Percentiles rank a stretch among this genome's conserved stretches.
These are phyloP conservation scores for Botrytis squamosa DNA, from an alignment of 2,329 filamentous ascomycete genomes.

Conservation along the genomic window DNA sequence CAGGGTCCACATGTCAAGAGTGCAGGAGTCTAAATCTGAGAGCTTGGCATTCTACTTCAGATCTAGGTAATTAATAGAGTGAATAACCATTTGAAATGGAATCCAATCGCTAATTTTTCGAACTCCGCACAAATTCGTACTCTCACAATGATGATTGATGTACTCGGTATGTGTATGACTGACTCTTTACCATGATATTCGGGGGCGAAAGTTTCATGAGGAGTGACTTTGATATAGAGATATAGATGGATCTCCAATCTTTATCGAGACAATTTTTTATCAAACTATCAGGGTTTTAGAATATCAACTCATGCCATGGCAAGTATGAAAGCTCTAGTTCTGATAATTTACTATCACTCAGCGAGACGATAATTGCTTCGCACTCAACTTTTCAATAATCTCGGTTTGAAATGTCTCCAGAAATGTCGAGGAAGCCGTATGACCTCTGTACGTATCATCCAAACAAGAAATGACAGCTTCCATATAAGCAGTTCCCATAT, in stretches of 20 bases:
- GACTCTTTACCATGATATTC: background rate
- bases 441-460: background rate
- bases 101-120: background rate
- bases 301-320: background rate
- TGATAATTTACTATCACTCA: background rate
- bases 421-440: background rate
- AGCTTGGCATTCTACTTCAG: background rate
- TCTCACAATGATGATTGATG: background rate
- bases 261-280: background rate
- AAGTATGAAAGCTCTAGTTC: background rate
- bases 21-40: background rate
- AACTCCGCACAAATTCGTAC: background rate
- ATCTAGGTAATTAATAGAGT: background rate
- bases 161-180: background rate
- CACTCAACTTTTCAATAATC: background rate
- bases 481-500: background rate
- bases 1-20: background rate
- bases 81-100: background rate
- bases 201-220: background rate
- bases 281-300: background rate
- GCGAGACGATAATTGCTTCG: background rate
- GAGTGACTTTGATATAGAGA: background rate
- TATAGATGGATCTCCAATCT: background rate
- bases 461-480: background rate
- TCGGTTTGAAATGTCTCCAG: background rate